Evolutionary conservation across 2,329 filamentous ascomycete genomes (phyloP), one percentile per base, ranked within the genome.

Genomic region (Bipolaris oryzae): DNA sequence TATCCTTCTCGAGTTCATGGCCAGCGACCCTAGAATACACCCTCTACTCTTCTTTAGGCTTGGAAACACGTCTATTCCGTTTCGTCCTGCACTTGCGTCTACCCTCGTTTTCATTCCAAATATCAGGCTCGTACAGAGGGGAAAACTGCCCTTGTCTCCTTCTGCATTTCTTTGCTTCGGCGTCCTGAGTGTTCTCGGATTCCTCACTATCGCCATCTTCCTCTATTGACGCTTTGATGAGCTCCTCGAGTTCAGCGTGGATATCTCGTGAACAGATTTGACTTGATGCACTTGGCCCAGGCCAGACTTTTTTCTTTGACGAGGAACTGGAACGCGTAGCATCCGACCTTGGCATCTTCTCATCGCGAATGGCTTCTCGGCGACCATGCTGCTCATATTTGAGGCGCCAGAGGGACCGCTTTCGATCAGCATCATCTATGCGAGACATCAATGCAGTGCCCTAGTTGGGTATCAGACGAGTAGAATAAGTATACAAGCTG

Each of bases 161-260:
- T 31, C 3, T 4, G 33, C 20, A 5, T n/a, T 25, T 18, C 38
- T 21, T 38, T 15, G 18, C 21, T 18, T 44, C 38, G 25, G 7
- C 10, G 25, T 10, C 25, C 10, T 9, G 5, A 28, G 25, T 28
- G 9, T 25, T 18, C 38, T 21, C 25, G 5, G 18, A 15, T 18
- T 44, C 44, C 15, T 23, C 46, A 16, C 21, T 41, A 35, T 55
- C 56, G 18, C 49, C 50, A 38, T 55, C 44, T 4, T 49, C 31
- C 13, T 13, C n/a, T 10, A n/a, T 53, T 9, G 58, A 57, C 18
- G 61, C 59, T 5, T 47, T 44, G 18, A 63, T 18, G 1, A 64
- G 50, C 9, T 44, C 15, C n/a, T 59, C 45, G 7, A 64, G 35
- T 16, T 47, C 54, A 7, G 15, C 39, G n/a, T 48, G 54, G 18